Percentiles rank a stretch among this genome's conserved stretches.
Evolutionary conservation across 2,329 filamentous ascomycete genomes (phyloP).

Genomic region (Incumbomyces delicatus): DNA sequence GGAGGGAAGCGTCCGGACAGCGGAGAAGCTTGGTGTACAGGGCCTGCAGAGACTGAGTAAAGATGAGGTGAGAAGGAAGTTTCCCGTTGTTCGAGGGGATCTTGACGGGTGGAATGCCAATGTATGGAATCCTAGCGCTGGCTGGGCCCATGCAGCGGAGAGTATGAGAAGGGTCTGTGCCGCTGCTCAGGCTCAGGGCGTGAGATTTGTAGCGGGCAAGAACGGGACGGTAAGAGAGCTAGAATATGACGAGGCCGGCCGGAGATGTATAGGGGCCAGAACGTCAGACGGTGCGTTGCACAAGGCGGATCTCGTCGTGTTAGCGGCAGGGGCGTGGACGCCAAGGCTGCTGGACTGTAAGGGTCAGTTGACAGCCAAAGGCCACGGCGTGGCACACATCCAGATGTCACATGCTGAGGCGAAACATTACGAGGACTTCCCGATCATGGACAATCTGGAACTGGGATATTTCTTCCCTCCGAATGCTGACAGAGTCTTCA

Average conservation of each 20-base stretch:
- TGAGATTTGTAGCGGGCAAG: too few species aligned
- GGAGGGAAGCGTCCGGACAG: conserved; percentile 15
- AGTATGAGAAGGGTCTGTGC: not conserved
- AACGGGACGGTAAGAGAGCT: too few species aligned
- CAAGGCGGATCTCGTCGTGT: conserved; percentile 14
- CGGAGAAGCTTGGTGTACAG: conserved; percentile 11
- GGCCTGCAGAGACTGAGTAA: conserved; percentile 12
- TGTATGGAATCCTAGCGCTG: conserved; percentile 18
- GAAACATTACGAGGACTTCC: conserved; percentile 11
- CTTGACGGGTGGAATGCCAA: conserved; percentile 18
- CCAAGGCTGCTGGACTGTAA: conserved; percentile 13
- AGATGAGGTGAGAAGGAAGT: conserved; percentile 1
- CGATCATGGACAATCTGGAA: conserved; percentile 17
- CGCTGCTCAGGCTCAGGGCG: too few species aligned
- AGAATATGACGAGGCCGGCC: conserved; percentile 8
- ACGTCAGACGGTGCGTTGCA: conserved; percentile 12
- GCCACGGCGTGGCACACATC: conserved; percentile 16
- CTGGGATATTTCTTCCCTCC: conserved; percentile 10
- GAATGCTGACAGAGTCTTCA: conserved; percentile 7
- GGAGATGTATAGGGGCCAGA: conserved; percentile 11
- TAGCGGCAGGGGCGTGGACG: conserved; percentile 17
- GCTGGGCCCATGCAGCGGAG: conserved; percentile 15
- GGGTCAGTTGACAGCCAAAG: conserved; percentile 16
- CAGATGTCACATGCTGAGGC: conserved; percentile 14
- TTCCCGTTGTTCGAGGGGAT: conserved; percentile 11